Conservation (phyloP, 2,329 filamentous ascomycete genomes). For the Sarocladium oryzae region DNA sequence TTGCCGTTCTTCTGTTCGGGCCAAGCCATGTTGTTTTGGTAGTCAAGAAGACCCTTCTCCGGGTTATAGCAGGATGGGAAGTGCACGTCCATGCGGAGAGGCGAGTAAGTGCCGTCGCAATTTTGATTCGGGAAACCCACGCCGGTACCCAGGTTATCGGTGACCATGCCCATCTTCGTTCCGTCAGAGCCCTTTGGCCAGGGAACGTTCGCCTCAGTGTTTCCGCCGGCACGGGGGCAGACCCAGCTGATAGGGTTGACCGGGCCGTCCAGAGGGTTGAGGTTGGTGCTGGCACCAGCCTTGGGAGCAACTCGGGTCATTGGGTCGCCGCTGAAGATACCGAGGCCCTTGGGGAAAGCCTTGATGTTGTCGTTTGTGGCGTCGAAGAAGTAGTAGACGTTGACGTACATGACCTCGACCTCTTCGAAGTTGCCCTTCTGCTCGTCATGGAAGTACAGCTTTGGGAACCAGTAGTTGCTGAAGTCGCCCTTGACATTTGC, state of each 20-base stretch:
- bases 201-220: constrained; percentile 39
- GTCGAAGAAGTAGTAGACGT: constrained; percentile 71
- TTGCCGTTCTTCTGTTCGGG: constrained; percentile 48
- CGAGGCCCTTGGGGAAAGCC: constrained; percentile 64
- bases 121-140: constrained; percentile 63
- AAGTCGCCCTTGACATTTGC: constrained; percentile 62
- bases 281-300: constrained; percentile 41
- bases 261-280: constrained; percentile 44
- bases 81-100: constrained; percentile 60
- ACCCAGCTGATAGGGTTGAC: constrained; percentile 53
- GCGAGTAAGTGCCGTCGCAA: constrained; percentile 57
- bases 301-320: constrained; percentile 50
- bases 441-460: constrained; percentile 61
- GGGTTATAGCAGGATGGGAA: constrained; percentile 73
- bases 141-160: constrained; percentile 49
- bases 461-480: constrained; percentile 73
- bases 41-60: constrained; percentile 49
- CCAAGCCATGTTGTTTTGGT: constrained; percentile 60
- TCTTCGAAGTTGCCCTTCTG: constrained; percentile 56
- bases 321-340: constrained; percentile 63
- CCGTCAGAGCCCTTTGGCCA: constrained; percentile 52
- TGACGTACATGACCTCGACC: constrained; percentile 66
- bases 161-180: constrained; percentile 45
- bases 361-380: constrained; percentile 57
- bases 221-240: constrained; percentile 45